These are phyloP conservation scores for Candolleomyces aberdarensis DNA, from an alignment of 768 basidiomycete species.

Conservation along the genomic window DNA sequence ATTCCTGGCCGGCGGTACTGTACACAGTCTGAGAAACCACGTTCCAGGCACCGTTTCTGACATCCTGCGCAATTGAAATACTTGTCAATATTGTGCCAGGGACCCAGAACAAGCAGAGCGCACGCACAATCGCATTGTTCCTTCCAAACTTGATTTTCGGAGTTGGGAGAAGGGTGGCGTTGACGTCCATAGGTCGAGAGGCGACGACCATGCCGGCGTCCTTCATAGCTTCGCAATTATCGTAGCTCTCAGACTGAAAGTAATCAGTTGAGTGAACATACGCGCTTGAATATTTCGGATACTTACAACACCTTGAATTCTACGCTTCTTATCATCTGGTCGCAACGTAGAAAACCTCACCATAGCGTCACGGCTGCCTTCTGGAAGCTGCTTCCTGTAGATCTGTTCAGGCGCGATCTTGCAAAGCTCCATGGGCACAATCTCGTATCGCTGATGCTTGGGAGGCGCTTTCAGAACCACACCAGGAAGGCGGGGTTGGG, in stretches of 20 bases:
- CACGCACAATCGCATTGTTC: neutral
- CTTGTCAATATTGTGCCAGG: no score
- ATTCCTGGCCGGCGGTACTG: neutral
- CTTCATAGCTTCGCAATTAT: neutral
- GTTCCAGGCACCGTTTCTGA: conserved; percentile 15
- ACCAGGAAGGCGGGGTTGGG: conserved; percentile 16
- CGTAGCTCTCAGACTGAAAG: neutral
- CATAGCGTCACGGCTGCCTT: conserved; percentile 58
- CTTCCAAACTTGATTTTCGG: neutral
- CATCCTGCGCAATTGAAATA: neutral
- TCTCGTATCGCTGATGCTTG: conserved; percentile 11
- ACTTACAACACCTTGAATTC: conserved; percentile 41
- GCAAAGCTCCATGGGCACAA: conserved; percentile 69
- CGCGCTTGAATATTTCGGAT: neutral
- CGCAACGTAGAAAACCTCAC: conserved; percentile 66
- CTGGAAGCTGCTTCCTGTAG: conserved; percentile 64
- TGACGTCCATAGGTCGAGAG: neutral
- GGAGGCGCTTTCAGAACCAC: neutral
- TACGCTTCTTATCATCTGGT: conserved; percentile 51
- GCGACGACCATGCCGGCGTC: neutral
- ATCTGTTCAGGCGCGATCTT: conserved; percentile 61
- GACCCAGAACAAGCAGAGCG: no score
- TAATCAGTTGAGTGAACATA: no score
- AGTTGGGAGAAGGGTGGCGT: neutral
- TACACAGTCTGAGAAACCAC: neutral